These are phyloP conservation scores for Poa pratensis DNA, from an alignment of 176 grass and related monocot species.

Conservation along the genomic window DNA sequence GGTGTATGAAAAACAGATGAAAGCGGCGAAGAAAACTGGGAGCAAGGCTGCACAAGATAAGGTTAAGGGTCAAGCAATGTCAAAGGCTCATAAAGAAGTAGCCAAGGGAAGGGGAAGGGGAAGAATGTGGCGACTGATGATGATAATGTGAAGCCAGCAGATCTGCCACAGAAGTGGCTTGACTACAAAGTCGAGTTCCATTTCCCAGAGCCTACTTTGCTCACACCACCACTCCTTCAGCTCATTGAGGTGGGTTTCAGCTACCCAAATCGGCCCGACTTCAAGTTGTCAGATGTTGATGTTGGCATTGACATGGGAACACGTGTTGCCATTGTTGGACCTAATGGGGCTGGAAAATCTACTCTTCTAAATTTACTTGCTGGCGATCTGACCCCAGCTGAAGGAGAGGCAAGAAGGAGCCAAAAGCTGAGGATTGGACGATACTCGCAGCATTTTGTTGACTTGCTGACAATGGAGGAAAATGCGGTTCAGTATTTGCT, in stretches of 20 bases:
- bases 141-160: slow-evolving; percentile 59
- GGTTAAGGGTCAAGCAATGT: slow-evolving; percentile 81
- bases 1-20: slow-evolving; percentile 86
- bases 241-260: slow-evolving; percentile 89
- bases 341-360: slow-evolving; percentile 96
- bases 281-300: slow-evolving; percentile 84
- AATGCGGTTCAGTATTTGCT: slow-evolving; percentile 93
- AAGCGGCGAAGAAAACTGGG: slow-evolving; percentile 80
- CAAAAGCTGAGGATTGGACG: slow-evolving; percentile 92
- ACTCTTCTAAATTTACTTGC: slow-evolving; percentile 96
- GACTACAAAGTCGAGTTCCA: slow-evolving; percentile 96
- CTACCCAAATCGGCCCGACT: slow-evolving; percentile 80
- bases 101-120: slow-evolving; percentile 87
- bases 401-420: slow-evolving; percentile 85
- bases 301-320: slow-evolving; percentile 99
- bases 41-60: slow-evolving; percentile 91
- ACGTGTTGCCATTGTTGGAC: slow-evolving; percentile 92
- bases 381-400: slow-evolving; percentile 75
- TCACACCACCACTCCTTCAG: slow-evolving; percentile 92
- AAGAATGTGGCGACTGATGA: slow-evolving; percentile 64
- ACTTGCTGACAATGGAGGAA: slow-evolving; percentile 95
- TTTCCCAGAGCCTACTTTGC: slow-evolving; percentile 94
- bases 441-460: slow-evolving; percentile 98
- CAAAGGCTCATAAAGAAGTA: slow-evolving; percentile 75
- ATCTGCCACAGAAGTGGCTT: slow-evolving; percentile 83